These are phyloP conservation scores for Lyophyllum atratum DNA, from an alignment of 768 basidiomycete species.

Conservation along the genomic window DNA sequence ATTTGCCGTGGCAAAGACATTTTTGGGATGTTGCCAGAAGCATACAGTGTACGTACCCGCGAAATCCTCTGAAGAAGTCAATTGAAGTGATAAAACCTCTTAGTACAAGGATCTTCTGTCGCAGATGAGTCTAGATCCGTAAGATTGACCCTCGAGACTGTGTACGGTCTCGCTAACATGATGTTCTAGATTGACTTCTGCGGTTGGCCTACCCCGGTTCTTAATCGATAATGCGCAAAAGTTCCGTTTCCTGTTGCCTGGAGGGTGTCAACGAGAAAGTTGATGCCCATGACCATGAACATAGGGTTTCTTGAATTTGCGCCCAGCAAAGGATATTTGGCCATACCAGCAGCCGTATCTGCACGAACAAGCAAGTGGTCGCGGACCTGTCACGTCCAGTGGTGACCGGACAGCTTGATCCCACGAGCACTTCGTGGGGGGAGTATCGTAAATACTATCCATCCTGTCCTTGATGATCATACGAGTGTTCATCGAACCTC, in stretches of 20 bases:
- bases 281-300: not conserved
- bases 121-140: slow-evolving; percentile 56
- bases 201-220: slow-evolving; percentile 54
- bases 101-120: slow-evolving; percentile 56
- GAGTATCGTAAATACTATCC: not conserved
- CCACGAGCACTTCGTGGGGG: no score
- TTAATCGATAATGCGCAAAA: slow-evolving; percentile 50
- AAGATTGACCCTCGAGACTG: slow-evolving; percentile 18
- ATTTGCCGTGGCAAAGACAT: slow-evolving; percentile 65
- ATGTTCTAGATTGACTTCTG: slow-evolving; percentile 37
- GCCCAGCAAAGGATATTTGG: not conserved
- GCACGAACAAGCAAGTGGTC: not conserved
- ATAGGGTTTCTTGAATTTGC: not conserved
- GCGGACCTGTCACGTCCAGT: not conserved
- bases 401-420: not conserved
- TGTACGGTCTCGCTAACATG: not conserved
- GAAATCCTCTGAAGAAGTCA: not conserved
- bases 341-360: not conserved
- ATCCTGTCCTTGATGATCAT: not conserved
- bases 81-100: slow-evolving; percentile 1
- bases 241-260: slow-evolving; percentile 56
- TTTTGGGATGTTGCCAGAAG: slow-evolving; percentile 68
- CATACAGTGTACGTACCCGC: slow-evolving; percentile 46
- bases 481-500: not conserved
- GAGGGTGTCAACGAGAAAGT: slow-evolving; percentile 46